phyloP scores from a whole-genome alignment of 768 basidiomycete genomes.

The Sarcodon aspratus region DNA sequence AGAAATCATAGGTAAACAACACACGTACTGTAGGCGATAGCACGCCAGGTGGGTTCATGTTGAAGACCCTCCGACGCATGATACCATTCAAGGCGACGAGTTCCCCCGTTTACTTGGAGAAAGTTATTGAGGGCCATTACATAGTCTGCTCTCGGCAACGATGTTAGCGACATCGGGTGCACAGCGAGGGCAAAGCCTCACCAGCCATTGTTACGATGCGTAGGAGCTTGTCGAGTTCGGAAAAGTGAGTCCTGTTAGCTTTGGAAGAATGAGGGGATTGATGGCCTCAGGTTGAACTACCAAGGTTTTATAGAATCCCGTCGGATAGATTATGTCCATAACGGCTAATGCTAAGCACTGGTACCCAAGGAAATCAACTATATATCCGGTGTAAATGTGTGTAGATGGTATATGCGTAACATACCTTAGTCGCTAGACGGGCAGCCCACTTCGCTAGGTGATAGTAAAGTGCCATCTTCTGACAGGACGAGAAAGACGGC shows the following conservation, averaged over 20 bases:
- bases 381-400: too few species aligned
- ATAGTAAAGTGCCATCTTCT: too few species aligned
- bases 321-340: too few species aligned
- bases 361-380: too few species aligned
- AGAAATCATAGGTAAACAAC: neutral
- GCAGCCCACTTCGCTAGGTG: too few species aligned
- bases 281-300: neutral
- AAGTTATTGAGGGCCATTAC: conserved; percentile 21
- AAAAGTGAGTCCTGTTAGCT: neutral
- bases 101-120: conserved; percentile 16
- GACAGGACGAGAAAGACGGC: too few species aligned
- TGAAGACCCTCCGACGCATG: conserved; percentile 11
- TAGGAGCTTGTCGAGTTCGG: neutral
- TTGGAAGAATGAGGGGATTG: too few species aligned
- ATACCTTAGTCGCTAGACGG: too few species aligned
- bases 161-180: neutral
- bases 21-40: conserved; percentile 15
- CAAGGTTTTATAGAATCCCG: neutral
- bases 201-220: neutral
- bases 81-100: conserved; percentile 13
- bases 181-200: neutral
- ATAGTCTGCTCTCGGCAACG: conserved; percentile 10
- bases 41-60: conserved; percentile 17
- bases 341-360: too few species aligned
- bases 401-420: too few species aligned